These are phyloP conservation scores for Sugiyamaella marilandica DNA, from an alignment of 805 yeast genomes.

Conservation along the genomic window DNA sequence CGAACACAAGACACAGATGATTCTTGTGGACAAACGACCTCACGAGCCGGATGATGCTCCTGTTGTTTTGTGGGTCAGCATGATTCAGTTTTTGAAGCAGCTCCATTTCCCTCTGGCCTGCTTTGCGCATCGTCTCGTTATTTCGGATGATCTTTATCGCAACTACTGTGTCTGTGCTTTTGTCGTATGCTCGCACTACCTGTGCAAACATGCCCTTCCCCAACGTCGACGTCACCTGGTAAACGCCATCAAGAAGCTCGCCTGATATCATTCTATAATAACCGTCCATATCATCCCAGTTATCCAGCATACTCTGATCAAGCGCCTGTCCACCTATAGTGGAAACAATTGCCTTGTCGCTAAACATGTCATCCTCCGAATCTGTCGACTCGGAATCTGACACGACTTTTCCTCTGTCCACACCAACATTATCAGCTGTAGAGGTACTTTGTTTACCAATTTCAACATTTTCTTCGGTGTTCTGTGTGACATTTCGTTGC, in stretches of 20 bases:
- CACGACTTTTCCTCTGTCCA: background rate
- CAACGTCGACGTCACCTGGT: constrained; percentile 26
- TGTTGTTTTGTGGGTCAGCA: constrained; percentile 55
- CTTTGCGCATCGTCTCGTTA: constrained; percentile 56
- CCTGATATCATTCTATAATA: constrained; percentile 32
- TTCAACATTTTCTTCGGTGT: background rate
- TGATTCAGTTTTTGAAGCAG: constrained; percentile 64
- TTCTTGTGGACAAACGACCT: constrained; percentile 79
- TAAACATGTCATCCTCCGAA: constrained; percentile 29
- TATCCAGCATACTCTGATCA: constrained; percentile 26
- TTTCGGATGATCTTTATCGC: constrained; percentile 63
- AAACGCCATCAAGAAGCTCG: constrained; percentile 30
- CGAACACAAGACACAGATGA: constrained; percentile 84
- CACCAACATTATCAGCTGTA: background rate
- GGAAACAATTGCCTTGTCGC: constrained; percentile 6
- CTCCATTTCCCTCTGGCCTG: constrained; percentile 75
- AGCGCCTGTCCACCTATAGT: constrained; percentile 8
- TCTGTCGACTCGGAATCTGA: constrained; percentile 14
- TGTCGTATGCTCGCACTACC: constrained; percentile 31
- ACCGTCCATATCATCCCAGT: constrained; percentile 35
- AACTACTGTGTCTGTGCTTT: constrained; percentile 28
- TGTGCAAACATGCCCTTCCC: constrained; percentile 35
- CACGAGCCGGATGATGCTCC: constrained; percentile 60
- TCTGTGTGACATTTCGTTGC: background rate
- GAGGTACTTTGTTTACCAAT: constrained; percentile 3